Conservation (phyloP, 2,329 filamentous ascomycete genomes). For the Paramyrothecium sp. region DNA sequence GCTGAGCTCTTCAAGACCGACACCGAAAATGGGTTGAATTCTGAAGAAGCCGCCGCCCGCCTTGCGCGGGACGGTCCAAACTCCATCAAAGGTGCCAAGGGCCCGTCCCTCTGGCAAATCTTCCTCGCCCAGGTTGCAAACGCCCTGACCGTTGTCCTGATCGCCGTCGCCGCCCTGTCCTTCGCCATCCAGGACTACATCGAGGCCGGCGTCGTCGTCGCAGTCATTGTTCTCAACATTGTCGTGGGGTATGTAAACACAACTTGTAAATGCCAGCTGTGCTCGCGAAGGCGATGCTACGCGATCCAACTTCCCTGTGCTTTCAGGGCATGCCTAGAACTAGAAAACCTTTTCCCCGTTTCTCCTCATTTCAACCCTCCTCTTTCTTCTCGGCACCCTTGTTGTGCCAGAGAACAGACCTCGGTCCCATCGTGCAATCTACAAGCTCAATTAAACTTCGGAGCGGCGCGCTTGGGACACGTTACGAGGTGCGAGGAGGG, state of each 20-base stretch:
- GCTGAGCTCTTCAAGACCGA: slow-evolving; percentile 39
- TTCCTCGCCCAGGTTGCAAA: slow-evolving; percentile 76
- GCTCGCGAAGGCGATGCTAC: too few relatives aligned
- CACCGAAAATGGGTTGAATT: slow-evolving; percentile 59
- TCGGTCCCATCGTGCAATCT: neutral
- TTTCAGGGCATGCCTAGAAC: neutral
- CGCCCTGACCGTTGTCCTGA: slow-evolving; percentile 71
- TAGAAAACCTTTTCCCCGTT: slow-evolving; percentile 1
- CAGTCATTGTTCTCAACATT: slow-evolving; percentile 67
- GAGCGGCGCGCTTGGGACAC: neutral
- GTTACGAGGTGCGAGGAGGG: neutral
- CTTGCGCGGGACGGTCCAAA: slow-evolving; percentile 67
- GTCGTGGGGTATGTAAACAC: slow-evolving; percentile 54
- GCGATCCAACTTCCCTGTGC: neutral
- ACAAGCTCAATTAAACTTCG: neutral
- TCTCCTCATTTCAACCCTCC: slow-evolving; percentile 8
- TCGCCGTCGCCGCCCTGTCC: slow-evolving; percentile 70
- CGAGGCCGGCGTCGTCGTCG: slow-evolving; percentile 61
- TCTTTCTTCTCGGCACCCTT: neutral
- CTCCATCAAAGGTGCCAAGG: slow-evolving; percentile 68
- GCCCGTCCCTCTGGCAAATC: slow-evolving; percentile 72
- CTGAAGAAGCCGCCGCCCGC: slow-evolving; percentile 62
- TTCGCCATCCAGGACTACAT: slow-evolving; percentile 65
- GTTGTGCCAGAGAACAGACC: neutral
- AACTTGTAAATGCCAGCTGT: too few relatives aligned